phyloP scores from a whole-genome alignment of 192 early-diverging fungal genomes.

The Rhizoclosmatium sp. region DNA sequence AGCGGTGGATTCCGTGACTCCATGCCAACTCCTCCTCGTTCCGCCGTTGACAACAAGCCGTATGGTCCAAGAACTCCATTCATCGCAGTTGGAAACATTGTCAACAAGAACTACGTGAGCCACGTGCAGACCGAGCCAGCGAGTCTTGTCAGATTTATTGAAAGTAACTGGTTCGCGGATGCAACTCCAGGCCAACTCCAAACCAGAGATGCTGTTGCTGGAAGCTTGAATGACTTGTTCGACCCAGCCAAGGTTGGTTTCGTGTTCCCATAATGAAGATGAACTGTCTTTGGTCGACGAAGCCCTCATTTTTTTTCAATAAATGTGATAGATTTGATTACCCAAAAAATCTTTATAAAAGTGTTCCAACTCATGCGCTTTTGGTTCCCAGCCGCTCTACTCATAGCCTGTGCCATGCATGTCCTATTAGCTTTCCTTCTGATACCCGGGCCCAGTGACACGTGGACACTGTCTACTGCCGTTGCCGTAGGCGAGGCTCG shows the following conservation, averaged over 20 bases:
- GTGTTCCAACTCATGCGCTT: too few species aligned
- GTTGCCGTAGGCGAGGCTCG: too few species aligned
- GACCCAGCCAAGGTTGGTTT: slow-evolving; percentile 2
- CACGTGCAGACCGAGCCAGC: slow-evolving; percentile 37
- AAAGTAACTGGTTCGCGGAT: slow-evolving; percentile 33
- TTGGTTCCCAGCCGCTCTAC: too few species aligned
- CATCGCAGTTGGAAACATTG: slow-evolving; percentile 26
- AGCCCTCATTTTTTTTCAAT: too few species aligned
- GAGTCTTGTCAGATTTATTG: slow-evolving; percentile 29
- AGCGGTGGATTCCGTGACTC: slow-evolving; percentile 28
- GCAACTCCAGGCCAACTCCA: slow-evolving; percentile 28
- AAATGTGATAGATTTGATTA: too few species aligned
- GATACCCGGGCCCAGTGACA: too few species aligned
- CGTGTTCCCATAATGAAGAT: not conserved
- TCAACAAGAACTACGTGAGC: slow-evolving; percentile 33
- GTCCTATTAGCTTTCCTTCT: too few species aligned
- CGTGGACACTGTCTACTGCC: too few species aligned
- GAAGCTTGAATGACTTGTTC: slow-evolving; percentile 29
- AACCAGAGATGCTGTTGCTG: slow-evolving; percentile 29
- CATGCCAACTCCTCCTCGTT: slow-evolving; percentile 12
- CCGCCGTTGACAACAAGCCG: slow-evolving; percentile 12
- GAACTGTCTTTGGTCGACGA: too few species aligned
- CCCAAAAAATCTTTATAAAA: too few species aligned
- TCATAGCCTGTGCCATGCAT: too few species aligned
- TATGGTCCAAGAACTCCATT: slow-evolving; percentile 25